Conservation (phyloP, 164 flowering plant species). For the Aristolochia californica region DNA sequence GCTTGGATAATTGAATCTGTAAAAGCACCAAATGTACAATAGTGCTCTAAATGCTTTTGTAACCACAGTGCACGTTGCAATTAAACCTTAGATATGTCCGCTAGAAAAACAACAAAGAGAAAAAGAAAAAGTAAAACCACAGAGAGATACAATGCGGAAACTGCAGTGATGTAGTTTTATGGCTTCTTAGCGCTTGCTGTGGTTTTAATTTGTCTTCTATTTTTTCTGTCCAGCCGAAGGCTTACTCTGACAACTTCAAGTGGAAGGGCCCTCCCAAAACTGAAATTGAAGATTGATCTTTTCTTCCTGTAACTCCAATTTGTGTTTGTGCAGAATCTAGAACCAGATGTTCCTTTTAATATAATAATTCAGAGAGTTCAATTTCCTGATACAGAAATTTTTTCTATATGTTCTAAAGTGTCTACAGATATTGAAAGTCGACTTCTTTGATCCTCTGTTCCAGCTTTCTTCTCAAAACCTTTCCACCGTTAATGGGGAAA, state of each 20-base stretch:
- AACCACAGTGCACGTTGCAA: too few relatives aligned
- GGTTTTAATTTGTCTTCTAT: too few relatives aligned
- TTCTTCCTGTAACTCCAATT: background rate
- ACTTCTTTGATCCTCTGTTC: background rate
- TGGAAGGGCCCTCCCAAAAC: slow-evolving; percentile 27
- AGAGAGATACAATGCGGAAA: too few relatives aligned
- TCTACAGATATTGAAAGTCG: background rate
- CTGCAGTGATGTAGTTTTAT: too few relatives aligned
- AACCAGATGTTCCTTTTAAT: slow-evolving; percentile 2
- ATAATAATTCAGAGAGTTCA: background rate
- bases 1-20: too few relatives aligned
- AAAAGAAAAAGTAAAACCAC: too few relatives aligned
- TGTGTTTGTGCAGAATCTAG: background rate
- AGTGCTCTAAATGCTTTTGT: too few relatives aligned
- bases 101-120: too few relatives aligned
- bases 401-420: background rate
- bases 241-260: slow-evolving; percentile 33
- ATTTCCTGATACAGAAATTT: background rate
- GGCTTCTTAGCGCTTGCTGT: background rate
- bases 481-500: too few relatives aligned
- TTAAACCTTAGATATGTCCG: too few relatives aligned
- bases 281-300: slow-evolving; percentile 7
- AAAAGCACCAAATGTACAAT: too few relatives aligned
- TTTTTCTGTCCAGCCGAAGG: slow-evolving; percentile 22
- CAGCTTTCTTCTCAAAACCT: background rate